phyloP scores from a whole-genome alignment of 2,329 filamentous ascomycete genomes.

The Trematosphaeria pertusa region DNA sequence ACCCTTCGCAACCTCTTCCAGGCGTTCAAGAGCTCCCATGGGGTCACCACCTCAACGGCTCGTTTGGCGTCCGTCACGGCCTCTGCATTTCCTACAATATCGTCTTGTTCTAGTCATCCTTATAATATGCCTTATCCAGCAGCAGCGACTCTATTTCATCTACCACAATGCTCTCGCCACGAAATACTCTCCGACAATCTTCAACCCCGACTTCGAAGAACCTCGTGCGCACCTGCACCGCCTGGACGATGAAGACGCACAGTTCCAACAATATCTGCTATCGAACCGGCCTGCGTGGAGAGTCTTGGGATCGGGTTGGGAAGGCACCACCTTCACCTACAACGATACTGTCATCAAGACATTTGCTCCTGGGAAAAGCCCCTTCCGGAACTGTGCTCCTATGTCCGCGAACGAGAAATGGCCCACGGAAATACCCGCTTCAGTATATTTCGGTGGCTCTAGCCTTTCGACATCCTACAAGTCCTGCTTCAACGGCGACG shows the following conservation, averaged over 20 bases:
- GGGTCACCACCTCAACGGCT: background rate
- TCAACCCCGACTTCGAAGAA: conserved; percentile 6
- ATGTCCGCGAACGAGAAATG: conserved; percentile 18
- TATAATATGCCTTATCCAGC: conserved; percentile 22
- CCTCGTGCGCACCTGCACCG: background rate
- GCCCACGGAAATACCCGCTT: conserved; percentile 38
- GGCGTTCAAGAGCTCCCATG: too few species aligned
- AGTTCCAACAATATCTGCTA: conserved; percentile 25
- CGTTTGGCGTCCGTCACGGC: background rate
- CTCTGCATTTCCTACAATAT: conserved; percentile 5
- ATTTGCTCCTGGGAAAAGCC: conserved; percentile 29
- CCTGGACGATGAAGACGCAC: conserved; percentile 12
- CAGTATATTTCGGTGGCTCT: conserved; percentile 24
- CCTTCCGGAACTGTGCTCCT: conserved; percentile 33
- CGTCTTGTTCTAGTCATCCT: conserved; percentile 22
- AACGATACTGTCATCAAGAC: conserved; percentile 35
- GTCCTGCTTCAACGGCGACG: background rate
- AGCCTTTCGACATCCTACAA: conserved; percentile 1
- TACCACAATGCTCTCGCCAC: conserved; percentile 25
- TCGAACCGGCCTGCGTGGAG: conserved; percentile 27
- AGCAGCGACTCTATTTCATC: conserved; percentile 25
- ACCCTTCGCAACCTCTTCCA: too few species aligned
- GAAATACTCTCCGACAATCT: conserved; percentile 30
- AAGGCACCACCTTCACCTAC: conserved; percentile 31
- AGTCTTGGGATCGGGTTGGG: conserved; percentile 29